These are phyloP conservation scores for Beta lomatogona DNA, from an alignment of 179 eudicot genomes.

Conservation along the genomic window DNA sequence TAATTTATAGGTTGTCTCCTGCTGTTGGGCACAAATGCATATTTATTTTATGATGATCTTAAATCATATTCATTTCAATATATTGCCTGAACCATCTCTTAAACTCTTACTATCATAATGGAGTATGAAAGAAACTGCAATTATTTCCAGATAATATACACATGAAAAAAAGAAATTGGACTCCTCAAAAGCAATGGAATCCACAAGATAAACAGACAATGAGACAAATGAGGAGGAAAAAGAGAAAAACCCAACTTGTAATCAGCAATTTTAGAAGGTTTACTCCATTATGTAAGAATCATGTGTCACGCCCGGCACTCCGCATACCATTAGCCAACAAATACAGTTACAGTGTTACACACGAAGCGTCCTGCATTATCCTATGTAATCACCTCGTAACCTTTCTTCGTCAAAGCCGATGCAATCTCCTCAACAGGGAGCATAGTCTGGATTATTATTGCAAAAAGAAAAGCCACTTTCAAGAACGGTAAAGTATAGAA, in stretches of 20 bases:
- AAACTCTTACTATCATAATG: too few species aligned
- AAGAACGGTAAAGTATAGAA: background rate
- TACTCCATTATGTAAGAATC: conserved; percentile 26
- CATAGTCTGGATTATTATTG: conserved; percentile 48
- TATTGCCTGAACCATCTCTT: too few species aligned
- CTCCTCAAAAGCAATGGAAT: too few species aligned
- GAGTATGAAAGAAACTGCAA: too few species aligned
- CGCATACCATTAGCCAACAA: conserved; percentile 32
- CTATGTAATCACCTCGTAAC: conserved; percentile 74
- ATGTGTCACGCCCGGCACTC: conserved; percentile 15
- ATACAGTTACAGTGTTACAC: conserved; percentile 63
- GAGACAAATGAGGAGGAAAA: background rate
- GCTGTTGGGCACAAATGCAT: too few species aligned
- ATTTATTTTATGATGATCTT: too few species aligned
- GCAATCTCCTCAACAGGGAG: conserved; percentile 74
- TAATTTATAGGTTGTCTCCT: too few species aligned
- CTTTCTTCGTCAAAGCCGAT: conserved; percentile 61
- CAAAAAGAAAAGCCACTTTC: background rate
- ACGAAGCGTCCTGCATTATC: conserved; percentile 96
- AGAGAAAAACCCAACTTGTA: conserved; percentile 5
- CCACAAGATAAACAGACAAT: background rate
- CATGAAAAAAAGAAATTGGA: background rate
- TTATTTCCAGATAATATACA: too few species aligned
- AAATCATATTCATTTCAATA: too few species aligned
- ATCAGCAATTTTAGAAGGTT: conserved; percentile 21